phyloP scores from a whole-genome alignment of 2,329 filamentous ascomycete genomes.

The Sporothrix curviconia region DNA sequence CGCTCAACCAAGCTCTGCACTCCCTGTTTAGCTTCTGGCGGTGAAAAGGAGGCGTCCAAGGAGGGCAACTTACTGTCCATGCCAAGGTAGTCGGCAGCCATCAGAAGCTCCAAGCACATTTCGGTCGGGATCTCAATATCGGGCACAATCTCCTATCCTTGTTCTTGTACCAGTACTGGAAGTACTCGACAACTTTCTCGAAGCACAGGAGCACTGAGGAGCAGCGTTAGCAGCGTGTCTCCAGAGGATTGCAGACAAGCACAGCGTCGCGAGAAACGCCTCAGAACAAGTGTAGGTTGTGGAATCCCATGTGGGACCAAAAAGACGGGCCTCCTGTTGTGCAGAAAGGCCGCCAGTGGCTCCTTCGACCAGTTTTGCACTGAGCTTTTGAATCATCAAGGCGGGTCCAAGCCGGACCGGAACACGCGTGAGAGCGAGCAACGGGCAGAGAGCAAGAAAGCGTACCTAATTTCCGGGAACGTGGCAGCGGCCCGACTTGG shows the following conservation, averaged over 20 bases:
- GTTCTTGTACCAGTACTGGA: constrained; percentile 74
- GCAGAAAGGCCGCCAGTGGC: constrained; percentile 8
- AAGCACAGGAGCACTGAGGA: constrained; percentile 60
- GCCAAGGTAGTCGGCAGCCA: constrained; percentile 70
- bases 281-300: constrained; percentile 25
- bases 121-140: constrained; percentile 78
- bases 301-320: constrained; percentile 15
- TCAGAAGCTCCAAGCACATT: constrained; percentile 68
- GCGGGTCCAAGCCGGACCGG: too few species aligned
- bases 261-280: not conserved
- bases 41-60: too few species aligned
- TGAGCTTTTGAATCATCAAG: too few species aligned
- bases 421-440: constrained; percentile 3
- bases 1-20: constrained; percentile 4
- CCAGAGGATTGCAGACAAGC: not conserved
- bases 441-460: constrained; percentile 7
- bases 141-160: constrained; percentile 63
- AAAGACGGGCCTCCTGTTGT: not conserved
- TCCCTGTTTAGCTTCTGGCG: too few species aligned
- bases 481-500: constrained; percentile 56
- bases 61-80: constrained; percentile 49
- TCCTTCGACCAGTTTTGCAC: constrained; percentile 14
- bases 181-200: constrained; percentile 76
- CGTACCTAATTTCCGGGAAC: constrained; percentile 70
- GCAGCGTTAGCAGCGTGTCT: not conserved